phyloP scores from a whole-genome alignment of 495 filamentous ascomycete species.

The Aspergillus asperescens region DNA sequence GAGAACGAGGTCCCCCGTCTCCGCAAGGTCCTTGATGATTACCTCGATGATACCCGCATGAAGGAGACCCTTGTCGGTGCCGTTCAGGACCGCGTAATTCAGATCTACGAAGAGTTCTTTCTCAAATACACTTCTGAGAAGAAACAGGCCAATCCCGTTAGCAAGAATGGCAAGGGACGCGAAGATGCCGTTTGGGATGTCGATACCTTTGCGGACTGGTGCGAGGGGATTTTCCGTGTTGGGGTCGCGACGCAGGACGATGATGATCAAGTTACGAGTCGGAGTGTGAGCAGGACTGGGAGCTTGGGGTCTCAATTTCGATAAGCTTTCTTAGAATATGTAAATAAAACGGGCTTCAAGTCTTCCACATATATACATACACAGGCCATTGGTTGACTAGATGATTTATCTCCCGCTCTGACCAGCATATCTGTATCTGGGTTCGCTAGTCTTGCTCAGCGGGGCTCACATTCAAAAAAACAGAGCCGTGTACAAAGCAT shows the following conservation, averaged over 20 bases:
- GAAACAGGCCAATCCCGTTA: constrained; percentile 40
- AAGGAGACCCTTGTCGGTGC: constrained; percentile 58
- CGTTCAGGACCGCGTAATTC: constrained; percentile 55
- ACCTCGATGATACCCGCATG: constrained; percentile 55
- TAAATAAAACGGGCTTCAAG: background rate
- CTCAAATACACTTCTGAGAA: constrained; percentile 46
- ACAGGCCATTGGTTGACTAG: no score
- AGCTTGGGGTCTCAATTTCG: constrained; percentile 10
- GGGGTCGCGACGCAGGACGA: constrained; percentile 26
- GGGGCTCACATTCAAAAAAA: background rate
- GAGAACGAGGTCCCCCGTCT: constrained; percentile 53
- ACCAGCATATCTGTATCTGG: no score
- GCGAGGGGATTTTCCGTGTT: constrained; percentile 51
- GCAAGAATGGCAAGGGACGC: constrained; percentile 56
- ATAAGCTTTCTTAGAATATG: background rate
- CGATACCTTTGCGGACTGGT: constrained; percentile 59
- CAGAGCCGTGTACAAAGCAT: background rate
- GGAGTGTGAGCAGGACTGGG: constrained; percentile 16
- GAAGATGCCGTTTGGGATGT: constrained; percentile 61
- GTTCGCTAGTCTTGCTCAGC: no score
- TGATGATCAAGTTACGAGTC: constrained; percentile 15
- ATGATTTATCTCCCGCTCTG: no score
- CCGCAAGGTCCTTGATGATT: constrained; percentile 48
- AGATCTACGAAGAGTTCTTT: constrained; percentile 57
- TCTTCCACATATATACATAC: background rate